Percentiles rank a stretch among this genome's conserved stretches.
These are phyloP conservation scores for Medicago ruthenica DNA, from an alignment of 306 rosid genomes.

Conservation along the genomic window DNA sequence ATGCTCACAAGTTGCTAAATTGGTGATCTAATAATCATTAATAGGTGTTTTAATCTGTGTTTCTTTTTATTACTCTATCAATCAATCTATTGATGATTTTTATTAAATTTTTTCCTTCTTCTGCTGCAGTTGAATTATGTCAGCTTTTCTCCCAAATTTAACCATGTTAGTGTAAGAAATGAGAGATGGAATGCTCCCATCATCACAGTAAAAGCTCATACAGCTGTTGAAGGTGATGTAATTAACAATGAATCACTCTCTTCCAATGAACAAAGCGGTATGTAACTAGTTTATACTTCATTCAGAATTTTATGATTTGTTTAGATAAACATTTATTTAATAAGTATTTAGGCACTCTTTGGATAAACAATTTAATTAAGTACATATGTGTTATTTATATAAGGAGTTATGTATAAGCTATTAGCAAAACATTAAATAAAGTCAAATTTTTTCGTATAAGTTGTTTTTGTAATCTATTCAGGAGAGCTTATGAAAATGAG, in stretches of 20 bases:
- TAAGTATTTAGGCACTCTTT: background rate
- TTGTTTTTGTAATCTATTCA: background rate
- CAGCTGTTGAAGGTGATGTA: conserved; percentile 62
- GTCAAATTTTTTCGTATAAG: background rate
- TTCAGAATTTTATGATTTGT: background rate
- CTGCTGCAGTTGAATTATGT: conserved; percentile 55
- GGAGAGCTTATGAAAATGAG: no score
- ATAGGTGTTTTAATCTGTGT: conserved; percentile 1
- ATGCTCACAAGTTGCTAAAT: no score
- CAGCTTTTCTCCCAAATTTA: conserved; percentile 38
- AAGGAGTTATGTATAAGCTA: no score
- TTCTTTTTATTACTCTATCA: background rate
- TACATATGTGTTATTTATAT: background rate
- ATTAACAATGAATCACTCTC: conserved; percentile 51
- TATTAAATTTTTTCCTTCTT: background rate
- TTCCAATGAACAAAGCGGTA: conserved; percentile 52
- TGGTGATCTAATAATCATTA: no score
- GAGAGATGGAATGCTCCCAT: conserved; percentile 45
- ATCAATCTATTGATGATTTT: no score
- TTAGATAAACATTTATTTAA: background rate
- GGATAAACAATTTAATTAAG: background rate
- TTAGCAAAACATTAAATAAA: no score
- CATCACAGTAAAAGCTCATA: conserved; percentile 53
- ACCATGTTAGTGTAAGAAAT: conserved; percentile 42
- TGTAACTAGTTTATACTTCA: conserved; percentile 28